phyloP scores from a whole-genome alignment of 2,329 filamentous ascomycete genomes.

The Aspergillus bombycis region DNA sequence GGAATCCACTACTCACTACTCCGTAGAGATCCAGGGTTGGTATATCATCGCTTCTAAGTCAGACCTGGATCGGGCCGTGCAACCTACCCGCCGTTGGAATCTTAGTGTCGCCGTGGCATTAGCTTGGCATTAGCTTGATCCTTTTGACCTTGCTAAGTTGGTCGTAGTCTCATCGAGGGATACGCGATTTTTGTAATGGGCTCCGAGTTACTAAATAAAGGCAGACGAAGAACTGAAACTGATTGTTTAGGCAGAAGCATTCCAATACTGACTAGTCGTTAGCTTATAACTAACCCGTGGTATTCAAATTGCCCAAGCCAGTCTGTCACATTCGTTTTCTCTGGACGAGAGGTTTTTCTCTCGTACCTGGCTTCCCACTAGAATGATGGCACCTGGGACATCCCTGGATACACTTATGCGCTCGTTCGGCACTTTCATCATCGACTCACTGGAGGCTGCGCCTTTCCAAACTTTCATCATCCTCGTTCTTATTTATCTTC shows the following conservation, averaged over 20 bases:
- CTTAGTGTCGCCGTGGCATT: too few species aligned
- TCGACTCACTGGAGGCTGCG: not conserved
- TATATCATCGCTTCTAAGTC: too few species aligned
- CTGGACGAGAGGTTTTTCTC: not conserved
- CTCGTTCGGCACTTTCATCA: not conserved
- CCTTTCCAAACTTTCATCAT: not conserved
- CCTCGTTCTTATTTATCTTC: not conserved
- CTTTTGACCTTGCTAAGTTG: too few species aligned
- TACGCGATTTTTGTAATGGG: not conserved
- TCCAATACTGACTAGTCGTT: not conserved
- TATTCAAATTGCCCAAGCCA: too few species aligned
- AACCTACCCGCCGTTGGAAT: too few species aligned
- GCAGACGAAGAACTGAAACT: too few species aligned
- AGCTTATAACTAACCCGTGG: not conserved
- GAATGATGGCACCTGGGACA: not conserved
- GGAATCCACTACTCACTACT: too few species aligned
- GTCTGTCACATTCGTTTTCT: not conserved
- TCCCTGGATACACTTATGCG: not conserved
- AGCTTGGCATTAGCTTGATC: too few species aligned
- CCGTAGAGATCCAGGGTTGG: too few species aligned
- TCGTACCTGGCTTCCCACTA: not conserved
- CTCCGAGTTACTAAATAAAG: not conserved
- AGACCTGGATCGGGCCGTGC: too few species aligned
- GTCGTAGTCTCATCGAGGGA: too few species aligned
- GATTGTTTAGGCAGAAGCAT: not conserved